Conservation (phyloP, 345 rosid genomes). For the Populus davidiana region DNA sequence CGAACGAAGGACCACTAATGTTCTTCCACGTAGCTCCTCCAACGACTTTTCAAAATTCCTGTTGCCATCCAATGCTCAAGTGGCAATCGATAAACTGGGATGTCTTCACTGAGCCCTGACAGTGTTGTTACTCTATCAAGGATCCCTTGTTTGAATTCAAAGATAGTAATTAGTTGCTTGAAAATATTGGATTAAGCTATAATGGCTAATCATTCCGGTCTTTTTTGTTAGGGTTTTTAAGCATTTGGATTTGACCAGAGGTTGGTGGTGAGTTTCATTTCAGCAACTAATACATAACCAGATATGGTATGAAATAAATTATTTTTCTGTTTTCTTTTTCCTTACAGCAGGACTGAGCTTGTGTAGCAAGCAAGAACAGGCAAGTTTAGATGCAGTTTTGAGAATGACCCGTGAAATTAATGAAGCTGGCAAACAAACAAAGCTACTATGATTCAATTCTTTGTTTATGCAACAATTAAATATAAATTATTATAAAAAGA, state of each 20-base stretch:
- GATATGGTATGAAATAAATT: neutral
- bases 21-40: neutral
- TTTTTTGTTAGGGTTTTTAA: neutral
- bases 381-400: neutral
- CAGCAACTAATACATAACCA: neutral
- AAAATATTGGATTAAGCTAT: neutral
- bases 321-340: too few relatives aligned
- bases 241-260: neutral
- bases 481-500: too few relatives aligned
- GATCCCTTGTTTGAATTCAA: neutral
- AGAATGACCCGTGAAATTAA: neutral
- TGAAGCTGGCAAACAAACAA: neutral
- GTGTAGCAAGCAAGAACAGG: neutral
- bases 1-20: slow-evolving; percentile 2
- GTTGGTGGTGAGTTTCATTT: slow-evolving; percentile 7
- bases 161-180: neutral
- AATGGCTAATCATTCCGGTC: slow-evolving; percentile 8
- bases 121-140: neutral
- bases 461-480: too few relatives aligned
- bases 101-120: neutral
- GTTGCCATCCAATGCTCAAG: neutral
- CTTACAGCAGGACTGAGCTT: neutral
- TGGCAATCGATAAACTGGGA: slow-evolving; percentile 7
- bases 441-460: neutral
- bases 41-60: neutral